A percentile compares a stretch with the other conserved stretches of the same genome.
Conservation (phyloP, 441 rosid species). For the Gossypium aridum region DNA sequence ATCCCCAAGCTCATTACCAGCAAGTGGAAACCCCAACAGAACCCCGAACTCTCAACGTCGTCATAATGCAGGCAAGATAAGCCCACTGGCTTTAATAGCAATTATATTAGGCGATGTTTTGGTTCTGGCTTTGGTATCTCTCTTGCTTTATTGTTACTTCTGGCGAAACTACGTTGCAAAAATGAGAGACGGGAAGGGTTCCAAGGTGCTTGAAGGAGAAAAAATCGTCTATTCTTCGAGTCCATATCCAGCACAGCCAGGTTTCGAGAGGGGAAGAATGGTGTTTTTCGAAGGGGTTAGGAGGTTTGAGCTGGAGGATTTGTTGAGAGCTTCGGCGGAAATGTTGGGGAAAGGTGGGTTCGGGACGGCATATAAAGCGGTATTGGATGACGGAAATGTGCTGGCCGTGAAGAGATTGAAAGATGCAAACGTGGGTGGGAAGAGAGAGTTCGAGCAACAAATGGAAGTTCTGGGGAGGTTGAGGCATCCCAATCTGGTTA, state of each 20-base stretch:
- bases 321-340: conserved; percentile 66
- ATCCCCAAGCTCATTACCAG: conserved; percentile 41
- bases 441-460: conserved; percentile 55
- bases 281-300: conserved; percentile 61
- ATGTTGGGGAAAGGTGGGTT: conserved; percentile 69
- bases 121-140: conserved; percentile 43
- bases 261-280: conserved; percentile 56
- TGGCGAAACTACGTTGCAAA: conserved; percentile 46
- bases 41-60: conserved; percentile 16
- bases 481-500: conserved; percentile 44
- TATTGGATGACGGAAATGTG: conserved; percentile 54
- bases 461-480: conserved; percentile 63
- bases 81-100: conserved; percentile 52
- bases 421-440: conserved; percentile 44
- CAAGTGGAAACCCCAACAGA: conserved; percentile 14
- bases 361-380: conserved; percentile 71
- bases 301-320: conserved; percentile 60
- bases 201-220: conserved; percentile 51
- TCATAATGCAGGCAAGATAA: conserved; percentile 30
- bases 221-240: conserved; percentile 59
- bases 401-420: conserved; percentile 62
- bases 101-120: conserved; percentile 64
- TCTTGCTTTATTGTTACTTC: conserved; percentile 59
- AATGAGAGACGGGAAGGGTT: conserved; percentile 29
- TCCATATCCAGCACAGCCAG: conserved; percentile 41